Evolutionary conservation across 768 basidiomycete species (phyloP), one percentile per base, ranked within the genome.

Genomic region (Trametes sanguinea): DNA sequence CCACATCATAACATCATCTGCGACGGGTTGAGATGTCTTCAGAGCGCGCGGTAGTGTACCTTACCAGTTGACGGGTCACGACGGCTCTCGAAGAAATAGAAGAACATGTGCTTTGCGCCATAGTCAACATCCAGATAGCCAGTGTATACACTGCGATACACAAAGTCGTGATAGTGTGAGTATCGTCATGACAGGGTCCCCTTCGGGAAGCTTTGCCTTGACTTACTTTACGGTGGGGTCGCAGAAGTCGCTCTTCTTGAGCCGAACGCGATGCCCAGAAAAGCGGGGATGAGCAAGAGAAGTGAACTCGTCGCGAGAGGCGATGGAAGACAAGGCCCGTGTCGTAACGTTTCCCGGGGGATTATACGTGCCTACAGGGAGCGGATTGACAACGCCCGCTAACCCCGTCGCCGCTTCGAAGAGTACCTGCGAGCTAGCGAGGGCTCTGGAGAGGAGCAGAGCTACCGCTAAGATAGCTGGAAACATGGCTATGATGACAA

Each of bases 1-100:
- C 85, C 86, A 87, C 83, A 88, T 85, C 75, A 87, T 78, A 30
- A 86, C 81, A 72, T 87, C 85, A 67, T 87, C 87, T 78, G 47
- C 7, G 48, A 33, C 32, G 7, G 4, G 14, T 13, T 29, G 27
- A 47, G 35, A 37, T 6, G 11, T 37, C 35, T 6, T 35, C 4
- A 44, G 57, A 39, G 8, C 39, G 39, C 7, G 39, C 13, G 8
- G 39, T 13, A 22, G 22, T 39, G 13, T 13, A 39, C 7, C 42
- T 43, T 16, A 80, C 79, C 79, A 33, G 67, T 72, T 6, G 69
- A 76, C 2, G 81, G 81, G 51, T 78, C 68, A 44, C 75, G 73
- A 55, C 85, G 70, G 55, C 80, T 82, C 70, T 85, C 85, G 68
- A 87, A 87, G 74, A 86, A 87, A 70, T 81, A 84, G 72, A 85